Conservation (phyloP, 345 rosid species). For the Barbarea vulgaris region DNA sequence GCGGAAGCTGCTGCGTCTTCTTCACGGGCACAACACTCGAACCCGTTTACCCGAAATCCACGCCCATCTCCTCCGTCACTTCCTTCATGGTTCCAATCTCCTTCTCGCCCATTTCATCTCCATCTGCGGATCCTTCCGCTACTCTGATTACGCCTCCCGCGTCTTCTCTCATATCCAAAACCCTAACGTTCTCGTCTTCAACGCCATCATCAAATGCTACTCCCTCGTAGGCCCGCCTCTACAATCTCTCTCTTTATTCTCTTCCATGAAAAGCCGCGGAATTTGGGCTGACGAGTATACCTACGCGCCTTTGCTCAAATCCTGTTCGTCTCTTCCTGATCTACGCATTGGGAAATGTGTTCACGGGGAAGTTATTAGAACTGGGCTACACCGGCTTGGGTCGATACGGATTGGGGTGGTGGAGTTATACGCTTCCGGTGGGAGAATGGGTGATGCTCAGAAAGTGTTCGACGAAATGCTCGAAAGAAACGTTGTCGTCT, state of each 20-base stretch:
- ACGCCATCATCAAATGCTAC: conserved; percentile 67
- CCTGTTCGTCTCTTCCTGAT: conserved; percentile 49
- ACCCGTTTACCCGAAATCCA: conserved; percentile 63
- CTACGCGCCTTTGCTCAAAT: conserved; percentile 70
- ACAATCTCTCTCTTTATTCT: conserved; percentile 51
- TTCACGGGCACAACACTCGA: conserved; percentile 63
- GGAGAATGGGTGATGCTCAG: conserved; percentile 58
- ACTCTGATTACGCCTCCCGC: conserved; percentile 51
- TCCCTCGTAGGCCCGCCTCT: conserved; percentile 55
- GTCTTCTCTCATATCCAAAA: conserved; percentile 48
- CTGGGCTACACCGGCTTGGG: conserved; percentile 55
- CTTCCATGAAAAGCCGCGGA: conserved; percentile 51
- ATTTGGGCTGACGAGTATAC: conserved; percentile 76
- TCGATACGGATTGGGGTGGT: conserved; percentile 60
- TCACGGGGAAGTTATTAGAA: conserved; percentile 55
- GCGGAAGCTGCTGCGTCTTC: conserved; percentile 59
- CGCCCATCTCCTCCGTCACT: conserved; percentile 66
- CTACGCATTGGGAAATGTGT: conserved; percentile 47
- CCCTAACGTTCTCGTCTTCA: conserved; percentile 61
- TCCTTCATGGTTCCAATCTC: conserved; percentile 57
- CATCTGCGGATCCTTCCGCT: conserved; percentile 58
- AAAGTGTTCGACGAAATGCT: conserved; percentile 67
- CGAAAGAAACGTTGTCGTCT: conserved; percentile 52
- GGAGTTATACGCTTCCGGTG: conserved; percentile 49
- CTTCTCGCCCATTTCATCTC: conserved; percentile 70